Evolutionary conservation across 23 red algal genomes (phyloP).

Genomic region (Gracilaria gracilis): DNA sequence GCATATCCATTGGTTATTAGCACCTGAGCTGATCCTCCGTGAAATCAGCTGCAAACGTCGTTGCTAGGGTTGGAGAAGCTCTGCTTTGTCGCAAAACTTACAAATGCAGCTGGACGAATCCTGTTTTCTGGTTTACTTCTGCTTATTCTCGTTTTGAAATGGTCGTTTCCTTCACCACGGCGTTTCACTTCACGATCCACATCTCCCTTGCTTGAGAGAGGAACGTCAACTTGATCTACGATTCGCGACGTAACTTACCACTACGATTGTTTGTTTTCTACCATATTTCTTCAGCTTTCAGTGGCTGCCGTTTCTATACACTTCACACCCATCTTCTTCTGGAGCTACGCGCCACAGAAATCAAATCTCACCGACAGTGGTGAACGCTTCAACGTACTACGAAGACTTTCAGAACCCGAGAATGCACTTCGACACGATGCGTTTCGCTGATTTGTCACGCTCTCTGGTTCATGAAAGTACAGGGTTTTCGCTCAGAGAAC

Average conservation of each 20-base stretch:
- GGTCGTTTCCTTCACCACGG: background rate
- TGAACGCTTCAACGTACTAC: background rate
- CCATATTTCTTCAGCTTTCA: background rate
- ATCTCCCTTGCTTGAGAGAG: background rate
- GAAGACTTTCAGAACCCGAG: background rate
- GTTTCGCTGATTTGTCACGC: slow-evolving; percentile 6
- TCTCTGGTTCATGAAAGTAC: background rate
- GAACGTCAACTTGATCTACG: background rate
- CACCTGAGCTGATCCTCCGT: background rate
- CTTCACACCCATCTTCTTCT: background rate
- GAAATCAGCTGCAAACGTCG: background rate
- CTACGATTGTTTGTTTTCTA: background rate
- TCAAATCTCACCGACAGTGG: background rate
- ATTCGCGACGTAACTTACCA: slow-evolving; percentile 14
- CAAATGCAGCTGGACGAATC: background rate
- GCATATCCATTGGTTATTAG: background rate
- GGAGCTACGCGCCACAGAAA: background rate
- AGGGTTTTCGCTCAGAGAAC: background rate
- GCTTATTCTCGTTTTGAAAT: background rate
- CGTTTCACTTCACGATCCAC: background rate
- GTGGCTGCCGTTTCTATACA: background rate
- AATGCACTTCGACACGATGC: slow-evolving; percentile 15
- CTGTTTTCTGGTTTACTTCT: background rate
- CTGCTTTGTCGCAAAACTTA: background rate
- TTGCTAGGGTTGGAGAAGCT: background rate